Percentiles rank a stretch among this genome's conserved stretches.
These are phyloP conservation scores for Phylloporus scabripes DNA, from an alignment of 768 basidiomycete genomes.

Conservation along the genomic window DNA sequence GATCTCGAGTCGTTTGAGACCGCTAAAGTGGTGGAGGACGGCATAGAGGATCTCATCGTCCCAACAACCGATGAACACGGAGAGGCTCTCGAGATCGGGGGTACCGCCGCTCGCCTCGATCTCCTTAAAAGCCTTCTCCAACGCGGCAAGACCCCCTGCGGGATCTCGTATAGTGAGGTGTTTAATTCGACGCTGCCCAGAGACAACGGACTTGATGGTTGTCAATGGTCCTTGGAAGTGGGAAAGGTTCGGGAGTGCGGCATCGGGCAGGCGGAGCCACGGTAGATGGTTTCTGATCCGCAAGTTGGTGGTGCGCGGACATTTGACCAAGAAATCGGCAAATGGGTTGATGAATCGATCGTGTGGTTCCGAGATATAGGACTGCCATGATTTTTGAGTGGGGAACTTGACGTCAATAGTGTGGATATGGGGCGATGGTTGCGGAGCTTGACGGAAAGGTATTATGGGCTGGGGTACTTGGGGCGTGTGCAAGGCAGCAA, in stretches of 20 bases:
- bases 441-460: conserved; percentile 7
- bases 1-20: conserved; percentile 36
- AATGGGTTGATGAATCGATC: conserved; percentile 27
- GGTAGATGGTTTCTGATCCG: conserved; percentile 27
- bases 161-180: conserved; percentile 25
- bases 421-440: conserved; percentile 22
- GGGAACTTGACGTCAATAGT: conserved; percentile 29
- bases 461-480: conserved; percentile 1
- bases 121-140: conserved; percentile 26
- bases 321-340: conserved; percentile 20
- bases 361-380: conserved; percentile 23
- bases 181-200: conserved; percentile 12
- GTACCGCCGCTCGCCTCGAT: conserved; percentile 17
- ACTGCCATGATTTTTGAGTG: conserved; percentile 28
- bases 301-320: conserved; percentile 18
- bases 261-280: conserved; percentile 17
- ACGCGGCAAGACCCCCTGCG: conserved; percentile 13
- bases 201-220: conserved; percentile 24
- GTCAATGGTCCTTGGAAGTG: conserved; percentile 24
- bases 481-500: conserved; percentile 1
- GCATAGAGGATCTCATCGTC: conserved; percentile 44
- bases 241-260: conserved; percentile 17
- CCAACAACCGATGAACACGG: conserved; percentile 39
- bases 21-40: conserved; percentile 33
- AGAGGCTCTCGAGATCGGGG: conserved; percentile 24